A percentile compares a stretch with the other conserved stretches of the same genome.
Conservation (phyloP, 257 asterid species). For the Hygrophila difformis region DNA sequence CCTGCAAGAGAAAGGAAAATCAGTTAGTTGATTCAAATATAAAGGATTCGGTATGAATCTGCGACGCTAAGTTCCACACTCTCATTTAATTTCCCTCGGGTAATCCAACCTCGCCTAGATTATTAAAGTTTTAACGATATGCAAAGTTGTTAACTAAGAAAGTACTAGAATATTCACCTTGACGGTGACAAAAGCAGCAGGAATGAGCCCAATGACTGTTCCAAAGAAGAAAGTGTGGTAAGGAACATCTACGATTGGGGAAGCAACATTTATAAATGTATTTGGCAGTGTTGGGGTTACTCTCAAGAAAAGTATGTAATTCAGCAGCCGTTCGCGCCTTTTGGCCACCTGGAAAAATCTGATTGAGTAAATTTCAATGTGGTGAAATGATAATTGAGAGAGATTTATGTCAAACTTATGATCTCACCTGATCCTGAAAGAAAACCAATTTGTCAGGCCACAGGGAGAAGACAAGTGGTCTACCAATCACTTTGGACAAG, state of each 20-base stretch:
- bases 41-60: background rate
- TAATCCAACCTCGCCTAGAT: no score
- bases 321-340: constrained; percentile 62
- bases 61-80: background rate
- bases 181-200: constrained; percentile 93
- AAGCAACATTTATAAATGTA: constrained; percentile 87
- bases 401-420: background rate
- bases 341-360: constrained; percentile 53
- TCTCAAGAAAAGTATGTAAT: constrained; percentile 91
- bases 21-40: background rate
- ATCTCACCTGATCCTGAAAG: constrained; percentile 74
- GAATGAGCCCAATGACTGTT: constrained; percentile 78
- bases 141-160: no score
- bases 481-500: constrained; percentile 78
- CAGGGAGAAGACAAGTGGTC: constrained; percentile 78
- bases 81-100: no score
- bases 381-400: constrained; percentile 1
- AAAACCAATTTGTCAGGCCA: constrained; percentile 93
- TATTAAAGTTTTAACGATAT: no score
- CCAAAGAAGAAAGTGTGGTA: constrained; percentile 81
- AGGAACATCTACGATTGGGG: constrained; percentile 93
- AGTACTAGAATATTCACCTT: constrained; percentile 38
- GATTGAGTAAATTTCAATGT: constrained; percentile 5
- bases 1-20: constrained; percentile 32
- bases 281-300: constrained; percentile 95